Evolutionary conservation across 208 protist genomes (phyloP).

Genomic region (Trypanosomatidae sp.): DNA sequence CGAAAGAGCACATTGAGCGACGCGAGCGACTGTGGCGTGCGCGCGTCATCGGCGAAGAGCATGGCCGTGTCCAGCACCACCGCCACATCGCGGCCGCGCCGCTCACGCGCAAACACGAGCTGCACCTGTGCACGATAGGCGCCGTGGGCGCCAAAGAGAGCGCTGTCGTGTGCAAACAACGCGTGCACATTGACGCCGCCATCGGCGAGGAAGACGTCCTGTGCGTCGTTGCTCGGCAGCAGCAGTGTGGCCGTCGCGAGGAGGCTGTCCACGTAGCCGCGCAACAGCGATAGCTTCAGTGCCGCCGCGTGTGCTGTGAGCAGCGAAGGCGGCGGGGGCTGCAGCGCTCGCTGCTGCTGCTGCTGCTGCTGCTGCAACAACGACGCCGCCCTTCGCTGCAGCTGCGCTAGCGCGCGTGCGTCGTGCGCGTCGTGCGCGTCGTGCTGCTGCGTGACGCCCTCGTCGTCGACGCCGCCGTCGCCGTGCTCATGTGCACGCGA

Average conservation of each 20-base stretch:
- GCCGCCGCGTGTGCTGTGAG: constrained; percentile 4
- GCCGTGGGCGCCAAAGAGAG: constrained; percentile 46
- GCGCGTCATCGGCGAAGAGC: constrained; percentile 31
- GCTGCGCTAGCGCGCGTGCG: too few species aligned
- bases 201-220: constrained; percentile 23
- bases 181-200: constrained; percentile 40
- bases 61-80: constrained; percentile 39
- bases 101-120: constrained; percentile 43
- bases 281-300: constrained; percentile 46
- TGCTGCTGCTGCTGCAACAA: background rate
- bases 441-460: too few species aligned
- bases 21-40: constrained; percentile 12
- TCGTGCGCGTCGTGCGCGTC: too few species aligned
- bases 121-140: constrained; percentile 41
- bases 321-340: background rate
- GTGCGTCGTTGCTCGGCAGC: constrained; percentile 16
- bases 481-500: background rate
- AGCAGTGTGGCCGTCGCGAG: constrained; percentile 51
- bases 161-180: constrained; percentile 25
- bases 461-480: too few species aligned
- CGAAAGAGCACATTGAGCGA: constrained; percentile 38
- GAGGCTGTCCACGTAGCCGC: constrained; percentile 23
- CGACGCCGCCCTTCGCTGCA: constrained; percentile 4
- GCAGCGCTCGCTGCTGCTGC: too few species aligned
- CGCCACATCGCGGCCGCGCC: constrained; percentile 21